Evolutionary conservation across 2,329 filamentous ascomycete genomes (phyloP), one percentile per base, ranked within the genome.

Genomic region (Colletotrichum plurivorum): DNA sequence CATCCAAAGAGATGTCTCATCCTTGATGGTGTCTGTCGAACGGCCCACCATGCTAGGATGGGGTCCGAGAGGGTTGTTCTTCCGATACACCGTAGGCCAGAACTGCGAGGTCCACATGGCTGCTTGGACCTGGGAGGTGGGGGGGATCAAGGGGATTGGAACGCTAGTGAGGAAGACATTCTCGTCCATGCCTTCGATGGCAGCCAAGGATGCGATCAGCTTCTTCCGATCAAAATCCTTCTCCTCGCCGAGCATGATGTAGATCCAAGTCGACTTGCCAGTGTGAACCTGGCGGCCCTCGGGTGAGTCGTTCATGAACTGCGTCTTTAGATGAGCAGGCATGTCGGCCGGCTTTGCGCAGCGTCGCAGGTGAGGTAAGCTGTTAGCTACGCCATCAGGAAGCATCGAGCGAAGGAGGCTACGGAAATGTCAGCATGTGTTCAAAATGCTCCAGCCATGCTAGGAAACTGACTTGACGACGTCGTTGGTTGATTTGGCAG

Each of bases 51-150:
- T 88, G 75, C 90, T 89, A 70, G 93, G 93, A 76, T 97, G 94
- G 18, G 94, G 93, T 4, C 94, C 94, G 68, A 95, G 93, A 2
- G 93, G 93, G 76, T 96, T 96, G 73, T 92, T 95, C 82, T 94
- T 94, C 72, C 93, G 92, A 81, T 96, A 97, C 56, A 95, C 89
- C 1, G 91, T 92, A 13, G 94, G 94, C 94, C 94, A 97, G 78
- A 94, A 95, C 73, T 91, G 86, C 41, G 88, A 84, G 27, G 90
- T 92, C 93, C 93, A 96, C 77, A 89, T 83, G 27, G 88, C 88
- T 9, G 94, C 93, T 78, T 95, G 93, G 46, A 91, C 85, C 73
- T 91, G 88, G 4, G 92, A 95, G 5, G 91, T 94, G 2, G 94
- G 94, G 25, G 93, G 87, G 52, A 94, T 83, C 27, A 92, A 83